phyloP scores from a whole-genome alignment of 768 basidiomycete genomes.

The Podaxis carcinomalis region DNA sequence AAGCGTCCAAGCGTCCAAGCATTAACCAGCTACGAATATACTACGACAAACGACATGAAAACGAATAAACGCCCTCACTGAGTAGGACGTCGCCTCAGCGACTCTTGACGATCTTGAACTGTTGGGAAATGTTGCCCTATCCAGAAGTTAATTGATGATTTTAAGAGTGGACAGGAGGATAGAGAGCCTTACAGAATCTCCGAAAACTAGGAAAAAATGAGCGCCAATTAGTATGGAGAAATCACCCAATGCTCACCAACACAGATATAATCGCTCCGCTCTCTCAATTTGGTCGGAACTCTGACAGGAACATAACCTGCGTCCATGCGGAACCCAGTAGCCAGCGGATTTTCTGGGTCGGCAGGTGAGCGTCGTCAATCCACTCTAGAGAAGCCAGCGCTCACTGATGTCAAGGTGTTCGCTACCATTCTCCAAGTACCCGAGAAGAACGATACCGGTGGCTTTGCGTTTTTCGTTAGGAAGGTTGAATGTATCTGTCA shows the following conservation, averaged over 20 bases:
- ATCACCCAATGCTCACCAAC: constrained; percentile 33
- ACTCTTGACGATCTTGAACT: constrained; percentile 22
- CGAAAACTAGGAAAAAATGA: constrained; percentile 32
- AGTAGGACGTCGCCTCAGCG: neutral
- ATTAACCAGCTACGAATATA: neutral
- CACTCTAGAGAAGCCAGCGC: constrained; percentile 15
- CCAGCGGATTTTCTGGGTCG: constrained; percentile 38
- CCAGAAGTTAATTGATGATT: neutral
- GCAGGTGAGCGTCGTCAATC: neutral
- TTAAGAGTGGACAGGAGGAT: constrained; percentile 10
- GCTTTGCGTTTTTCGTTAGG: constrained; percentile 30
- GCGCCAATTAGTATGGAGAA: neutral
- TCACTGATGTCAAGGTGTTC: constrained; percentile 50
- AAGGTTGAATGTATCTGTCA: constrained; percentile 29
- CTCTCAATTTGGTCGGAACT: constrained; percentile 30
- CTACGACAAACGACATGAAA: neutral
- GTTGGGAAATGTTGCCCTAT: constrained; percentile 27
- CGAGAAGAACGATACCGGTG: constrained; percentile 43
- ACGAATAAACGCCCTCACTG: neutral
- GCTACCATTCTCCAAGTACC: constrained; percentile 30
- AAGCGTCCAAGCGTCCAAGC: no score
- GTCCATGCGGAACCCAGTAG: constrained; percentile 32
- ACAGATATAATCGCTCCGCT: constrained; percentile 39
- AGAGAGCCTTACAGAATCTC: constrained; percentile 39
- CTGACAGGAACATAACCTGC: constrained; percentile 34